Percentiles rank a stretch among this genome's conserved stretches.
Evolutionary conservation across 148 eudicot species (phyloP).

Genomic region (Salicornia ramosissima): DNA sequence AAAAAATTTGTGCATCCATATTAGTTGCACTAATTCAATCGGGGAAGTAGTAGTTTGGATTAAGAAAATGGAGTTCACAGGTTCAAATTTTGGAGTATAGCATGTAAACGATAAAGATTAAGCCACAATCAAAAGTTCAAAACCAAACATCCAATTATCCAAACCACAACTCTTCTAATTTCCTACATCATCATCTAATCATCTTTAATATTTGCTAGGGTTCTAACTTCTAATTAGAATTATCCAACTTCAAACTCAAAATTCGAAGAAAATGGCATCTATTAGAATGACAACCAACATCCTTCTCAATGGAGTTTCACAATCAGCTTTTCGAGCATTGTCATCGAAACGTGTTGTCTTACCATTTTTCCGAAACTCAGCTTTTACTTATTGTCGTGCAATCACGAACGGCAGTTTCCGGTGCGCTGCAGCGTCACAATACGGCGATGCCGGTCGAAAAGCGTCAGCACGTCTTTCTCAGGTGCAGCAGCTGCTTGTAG

Average conservation of each 20-base stretch:
- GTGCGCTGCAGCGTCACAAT: constrained; percentile 35
- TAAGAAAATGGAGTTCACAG: too few relatives aligned
- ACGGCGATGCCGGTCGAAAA: constrained; percentile 45
- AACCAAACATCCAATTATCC: too few relatives aligned
- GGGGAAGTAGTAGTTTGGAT: too few relatives aligned
- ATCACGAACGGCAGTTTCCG: constrained; percentile 37
- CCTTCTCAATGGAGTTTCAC: constrained; percentile 35
- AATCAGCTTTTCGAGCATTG: constrained; percentile 20
- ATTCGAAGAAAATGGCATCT: constrained; percentile 39
- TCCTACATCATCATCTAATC: too few relatives aligned
- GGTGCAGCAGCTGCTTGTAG: constrained; percentile 55
- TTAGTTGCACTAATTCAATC: too few relatives aligned
- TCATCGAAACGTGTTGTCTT: constrained; percentile 18
- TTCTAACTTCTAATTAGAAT: neutral
- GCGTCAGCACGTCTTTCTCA: constrained; percentile 62
- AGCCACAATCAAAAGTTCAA: too few relatives aligned
- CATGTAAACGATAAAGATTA: too few relatives aligned
- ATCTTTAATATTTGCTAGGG: neutral
- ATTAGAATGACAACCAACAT: constrained; percentile 35
- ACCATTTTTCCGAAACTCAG: neutral
- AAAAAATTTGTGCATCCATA: too few relatives aligned
- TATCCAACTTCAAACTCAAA: neutral
- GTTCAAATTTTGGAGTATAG: too few relatives aligned
- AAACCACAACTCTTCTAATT: too few relatives aligned
- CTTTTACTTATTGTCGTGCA: constrained; percentile 21